Base-by-base conservation (phyloP, 495 filamentous ascomycete genomes). In the Hypoxylon fuscum region DNA sequence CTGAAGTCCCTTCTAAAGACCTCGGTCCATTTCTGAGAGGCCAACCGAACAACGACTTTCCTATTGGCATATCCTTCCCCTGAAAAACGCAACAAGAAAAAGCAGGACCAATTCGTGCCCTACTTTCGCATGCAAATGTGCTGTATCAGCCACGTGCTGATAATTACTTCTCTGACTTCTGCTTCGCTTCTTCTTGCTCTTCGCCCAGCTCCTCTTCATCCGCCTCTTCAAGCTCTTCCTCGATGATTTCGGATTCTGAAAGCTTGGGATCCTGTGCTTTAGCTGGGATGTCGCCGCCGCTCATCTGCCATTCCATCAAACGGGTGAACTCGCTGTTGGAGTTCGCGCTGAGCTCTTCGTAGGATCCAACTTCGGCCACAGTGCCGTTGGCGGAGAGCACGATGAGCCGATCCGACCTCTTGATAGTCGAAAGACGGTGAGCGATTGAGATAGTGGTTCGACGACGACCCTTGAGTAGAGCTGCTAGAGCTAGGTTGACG, bases 261-360 rank as follows among this genome's bases (percentile, higher is more conserved):
- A 80, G 75, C 57, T 81, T 62, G 11, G 35, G 50, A 18, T 35
- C 44, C 7, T 69, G 71, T 0, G 47, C 46, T 9, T 69, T 69
- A 2, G 57, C 15, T 0, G 74, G 68, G 0, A 76, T 73, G 34
- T 96, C 92, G 8, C 88, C 88, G 11, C 93, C 96, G 62, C 84
- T 94, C 84, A 98, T 90, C 77, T 98, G 95, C 96, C 96, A 98
- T 73, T 98, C 93, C 95, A 98, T 98, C 44, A 98, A 79, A 76
- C 90, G 91, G 23, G 86, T 93, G 71, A 98, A 98, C 5, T 93
- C 90, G 34, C 93, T 94, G 20, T 88, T 76, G 3, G 81, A 81
- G 32, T 89, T 86, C 15, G 80, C 75, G 63, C 87, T 90, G 21
- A 98, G 81, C 54, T 92, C 85, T 11, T 83, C 77, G 70, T 95